These are phyloP conservation scores for Mallotus nudiflorus DNA, from an alignment of 345 rosid species.

Conservation along the genomic window DNA sequence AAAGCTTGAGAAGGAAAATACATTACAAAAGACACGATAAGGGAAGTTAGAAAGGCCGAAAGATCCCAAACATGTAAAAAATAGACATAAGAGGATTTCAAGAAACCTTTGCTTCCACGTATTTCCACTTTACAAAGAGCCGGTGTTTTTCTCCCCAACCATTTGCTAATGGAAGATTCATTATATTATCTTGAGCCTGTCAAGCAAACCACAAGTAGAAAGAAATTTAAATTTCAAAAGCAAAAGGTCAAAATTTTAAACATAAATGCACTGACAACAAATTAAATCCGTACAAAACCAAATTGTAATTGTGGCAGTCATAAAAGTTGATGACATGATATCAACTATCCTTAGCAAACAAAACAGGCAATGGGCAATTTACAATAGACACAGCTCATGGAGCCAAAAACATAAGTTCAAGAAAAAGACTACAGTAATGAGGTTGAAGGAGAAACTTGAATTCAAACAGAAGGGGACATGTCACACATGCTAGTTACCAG, in stretches of 20 bases:
- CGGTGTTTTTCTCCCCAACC: conserved; percentile 99
- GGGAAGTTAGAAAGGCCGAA: neutral
- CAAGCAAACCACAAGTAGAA: conserved; percentile 22
- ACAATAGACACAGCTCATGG: no score
- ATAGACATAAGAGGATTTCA: conserved; percentile 3
- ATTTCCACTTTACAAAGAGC: conserved; percentile 90
- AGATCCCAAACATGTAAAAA: neutral
- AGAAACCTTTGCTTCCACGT: conserved; percentile 80
- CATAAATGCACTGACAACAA: neutral
- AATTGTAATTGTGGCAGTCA: no score
- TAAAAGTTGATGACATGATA: no score
- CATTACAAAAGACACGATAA: neutral
- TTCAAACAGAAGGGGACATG: no score
- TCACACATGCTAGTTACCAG: no score
- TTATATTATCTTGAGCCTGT: conserved; percentile 94
- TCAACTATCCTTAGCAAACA: no score
- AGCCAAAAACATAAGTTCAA: no score
- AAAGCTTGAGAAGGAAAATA: conserved; percentile 1
- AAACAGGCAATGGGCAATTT: no score
- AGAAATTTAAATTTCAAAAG: conserved; percentile 9
- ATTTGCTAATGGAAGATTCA: conserved; percentile 82
- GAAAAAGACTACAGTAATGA: no score
- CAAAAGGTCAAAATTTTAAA: neutral
- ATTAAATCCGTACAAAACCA: neutral
- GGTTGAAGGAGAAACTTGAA: no score